These are phyloP conservation scores for Notholithocarpus densiflorus DNA, from an alignment of 306 rosid species.

Conservation along the genomic window DNA sequence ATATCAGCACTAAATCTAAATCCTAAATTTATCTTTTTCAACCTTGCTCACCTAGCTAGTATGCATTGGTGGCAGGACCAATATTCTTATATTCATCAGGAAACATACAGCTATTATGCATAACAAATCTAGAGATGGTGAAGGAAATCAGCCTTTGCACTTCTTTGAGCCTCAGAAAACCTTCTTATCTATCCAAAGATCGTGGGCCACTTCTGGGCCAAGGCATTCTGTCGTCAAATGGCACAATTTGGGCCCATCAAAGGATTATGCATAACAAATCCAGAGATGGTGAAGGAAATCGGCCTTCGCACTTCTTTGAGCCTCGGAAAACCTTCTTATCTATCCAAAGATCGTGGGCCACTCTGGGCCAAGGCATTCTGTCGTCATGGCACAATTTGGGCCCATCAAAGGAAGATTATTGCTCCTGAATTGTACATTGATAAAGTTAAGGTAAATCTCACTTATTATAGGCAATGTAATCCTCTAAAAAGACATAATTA, in stretches of 20 bases:
- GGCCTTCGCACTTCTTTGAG: constrained; percentile 17
- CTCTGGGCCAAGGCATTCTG: no score
- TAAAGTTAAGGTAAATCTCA: constrained; percentile 10
- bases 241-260: constrained; percentile 41
- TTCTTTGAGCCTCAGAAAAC: constrained; percentile 32
- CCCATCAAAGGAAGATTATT: background rate
- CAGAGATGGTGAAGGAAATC: constrained; percentile 41
- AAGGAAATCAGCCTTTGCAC: constrained; percentile 32
- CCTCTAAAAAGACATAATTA: no score
- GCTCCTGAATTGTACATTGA: no score
- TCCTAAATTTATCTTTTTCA: background rate
- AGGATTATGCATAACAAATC: constrained; percentile 27
- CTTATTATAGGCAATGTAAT: no score
- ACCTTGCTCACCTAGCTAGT: background rate
- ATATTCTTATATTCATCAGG: constrained; percentile 30
- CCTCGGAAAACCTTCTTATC: constrained; percentile 31
- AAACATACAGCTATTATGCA: constrained; percentile 22
- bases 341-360: no score
- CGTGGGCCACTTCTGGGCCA: constrained; percentile 33
- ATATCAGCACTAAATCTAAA: background rate
- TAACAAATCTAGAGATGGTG: constrained; percentile 34
- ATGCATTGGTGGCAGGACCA: constrained; percentile 20
- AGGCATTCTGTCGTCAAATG: constrained; percentile 38
- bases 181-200: constrained; percentile 26
- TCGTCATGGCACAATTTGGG: no score